Evolutionary conservation across 2,329 filamentous ascomycete genomes (phyloP), one percentile per base, ranked within the genome.

Genomic region (Xylaria sp.): DNA sequence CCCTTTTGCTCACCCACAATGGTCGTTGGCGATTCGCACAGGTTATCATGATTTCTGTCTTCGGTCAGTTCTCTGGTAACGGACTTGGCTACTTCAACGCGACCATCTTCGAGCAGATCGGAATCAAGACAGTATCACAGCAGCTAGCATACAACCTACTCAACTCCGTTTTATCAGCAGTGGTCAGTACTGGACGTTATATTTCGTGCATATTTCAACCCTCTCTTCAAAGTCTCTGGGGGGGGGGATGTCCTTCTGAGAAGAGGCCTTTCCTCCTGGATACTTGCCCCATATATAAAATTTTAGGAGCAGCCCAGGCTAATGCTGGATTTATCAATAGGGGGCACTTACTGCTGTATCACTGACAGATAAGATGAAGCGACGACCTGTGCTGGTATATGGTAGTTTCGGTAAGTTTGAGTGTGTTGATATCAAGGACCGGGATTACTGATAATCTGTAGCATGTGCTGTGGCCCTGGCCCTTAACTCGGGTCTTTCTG

Each of bases 21-120:
- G 80, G 79, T 45, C 80, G 81, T 55, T 83, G 80, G 80, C 76
- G 81, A 23, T 79, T 81, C 57, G 73, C 76, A 4, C 80, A 83
- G 63, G 80, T 83, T 43, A 65, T 82, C 65, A 82, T 83, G 79
- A 82, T 83, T 65, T 80, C 80, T 46, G 74, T 82, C 63, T 83
- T 83, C 58, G 81, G 80, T 15, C 80, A 83, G 68, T 83, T 82
- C 72, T 82, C 81, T 0, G 81, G 81, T 19, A 82, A 82, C 60
- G 80, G 80, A 54, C 77, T 83, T 6, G 79, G 80, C 14, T 83
- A 83, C 74, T 83, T 82, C 73, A 83, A 83, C 71, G 76, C 81
- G 7, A 77, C 75, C 38, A 83, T 83, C 67, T 82, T 80, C 69
- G 65, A 76, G 43, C 73, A 75, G 54, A 73, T 80, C 25, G 78